Evolutionary conservation across 2,329 filamentous ascomycete genomes (phyloP).

Genomic region (Malbranchea zuffiana): DNA sequence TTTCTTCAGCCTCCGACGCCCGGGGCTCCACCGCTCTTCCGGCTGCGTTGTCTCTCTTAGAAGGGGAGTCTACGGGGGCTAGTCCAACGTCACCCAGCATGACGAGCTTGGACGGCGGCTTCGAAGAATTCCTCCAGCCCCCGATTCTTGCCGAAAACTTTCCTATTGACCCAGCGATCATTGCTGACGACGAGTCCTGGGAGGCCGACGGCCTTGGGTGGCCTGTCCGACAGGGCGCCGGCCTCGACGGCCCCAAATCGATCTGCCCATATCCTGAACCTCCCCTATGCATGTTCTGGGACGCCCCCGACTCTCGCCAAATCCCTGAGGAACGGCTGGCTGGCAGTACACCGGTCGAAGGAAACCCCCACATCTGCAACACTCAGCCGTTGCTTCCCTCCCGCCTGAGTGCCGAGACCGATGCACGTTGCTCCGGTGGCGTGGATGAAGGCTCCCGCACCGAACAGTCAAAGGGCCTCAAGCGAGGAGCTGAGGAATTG

Average conservation of each 20-base stretch:
- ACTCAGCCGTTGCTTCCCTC: background rate
- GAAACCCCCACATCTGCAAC: conserved; percentile 1
- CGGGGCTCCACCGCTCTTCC: conserved; percentile 1
- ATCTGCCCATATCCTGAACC: conserved; percentile 7
- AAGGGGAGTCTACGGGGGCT: too few relatives aligned
- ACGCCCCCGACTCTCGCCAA: background rate
- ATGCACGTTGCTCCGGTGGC: conserved; percentile 1
- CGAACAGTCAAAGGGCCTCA: background rate
- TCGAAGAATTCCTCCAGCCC: conserved; percentile 2
- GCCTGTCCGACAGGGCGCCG: background rate
- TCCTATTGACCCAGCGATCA: conserved; percentile 4
- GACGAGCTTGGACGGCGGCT: conserved; percentile 1
- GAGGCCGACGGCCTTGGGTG: background rate
- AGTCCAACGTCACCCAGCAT: too few relatives aligned
- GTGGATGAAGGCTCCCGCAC: background rate
- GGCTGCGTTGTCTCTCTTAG: background rate
- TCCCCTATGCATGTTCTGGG: conserved; percentile 7
- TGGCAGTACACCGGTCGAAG: background rate
- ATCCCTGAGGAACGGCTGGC: background rate
- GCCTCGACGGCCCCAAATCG: background rate
- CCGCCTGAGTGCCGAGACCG: conserved; percentile 1
- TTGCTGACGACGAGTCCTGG: conserved; percentile 2
- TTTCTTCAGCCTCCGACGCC: background rate
- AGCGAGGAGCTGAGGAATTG: conserved; percentile 1
- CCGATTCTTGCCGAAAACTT: conserved; percentile 1